Percentiles rank a stretch among this genome's conserved stretches.
phyloP scores from a whole-genome alignment of 305 asterid genomes.

The Solanum aculeatissimum region DNA sequence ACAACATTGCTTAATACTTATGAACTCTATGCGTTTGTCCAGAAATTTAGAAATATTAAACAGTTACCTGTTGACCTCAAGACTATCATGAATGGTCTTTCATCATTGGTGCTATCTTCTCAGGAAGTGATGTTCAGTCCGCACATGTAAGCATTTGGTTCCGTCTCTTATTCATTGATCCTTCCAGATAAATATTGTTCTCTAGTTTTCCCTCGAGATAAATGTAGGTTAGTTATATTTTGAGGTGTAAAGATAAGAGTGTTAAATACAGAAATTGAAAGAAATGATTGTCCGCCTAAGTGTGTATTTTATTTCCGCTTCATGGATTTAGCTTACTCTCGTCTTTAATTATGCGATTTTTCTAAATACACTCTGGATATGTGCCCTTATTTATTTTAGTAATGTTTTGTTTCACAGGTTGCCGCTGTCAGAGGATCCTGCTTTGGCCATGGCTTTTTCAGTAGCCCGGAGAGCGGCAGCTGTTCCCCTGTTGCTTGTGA shows the following conservation, averaged over 20 bases:
- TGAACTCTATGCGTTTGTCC: conserved; percentile 14
- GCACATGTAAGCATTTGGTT: conserved; percentile 51
- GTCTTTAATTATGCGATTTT: not conserved
- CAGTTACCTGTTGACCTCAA: conserved; percentile 76
- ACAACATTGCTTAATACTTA: not conserved
- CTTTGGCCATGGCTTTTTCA: conserved; percentile 96
- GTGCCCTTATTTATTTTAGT: conserved; percentile 10
- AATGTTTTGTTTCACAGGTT: conserved; percentile 38
- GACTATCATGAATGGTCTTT: conserved; percentile 64
- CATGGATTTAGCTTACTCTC: not conserved
- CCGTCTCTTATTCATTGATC: not conserved
- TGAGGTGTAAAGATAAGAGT: not conserved
- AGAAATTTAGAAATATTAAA: conserved; percentile 54
- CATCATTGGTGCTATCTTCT: conserved; percentile 71
- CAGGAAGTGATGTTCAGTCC: conserved; percentile 79
- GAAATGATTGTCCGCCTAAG: not conserved
- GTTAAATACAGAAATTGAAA: not conserved
- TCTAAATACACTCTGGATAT: not conserved
- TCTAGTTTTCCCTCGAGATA: not conserved
- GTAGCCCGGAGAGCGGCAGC: conserved; percentile 97
- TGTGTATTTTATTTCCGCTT: not conserved
- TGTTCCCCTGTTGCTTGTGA: conserved; percentile 84
- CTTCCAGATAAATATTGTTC: not conserved
- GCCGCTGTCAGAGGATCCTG: conserved; percentile 87
- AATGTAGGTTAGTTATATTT: not conserved